Evolutionary conservation across 2,329 filamentous ascomycete species (phyloP).

Genomic region (Colletotrichum godetiae): DNA sequence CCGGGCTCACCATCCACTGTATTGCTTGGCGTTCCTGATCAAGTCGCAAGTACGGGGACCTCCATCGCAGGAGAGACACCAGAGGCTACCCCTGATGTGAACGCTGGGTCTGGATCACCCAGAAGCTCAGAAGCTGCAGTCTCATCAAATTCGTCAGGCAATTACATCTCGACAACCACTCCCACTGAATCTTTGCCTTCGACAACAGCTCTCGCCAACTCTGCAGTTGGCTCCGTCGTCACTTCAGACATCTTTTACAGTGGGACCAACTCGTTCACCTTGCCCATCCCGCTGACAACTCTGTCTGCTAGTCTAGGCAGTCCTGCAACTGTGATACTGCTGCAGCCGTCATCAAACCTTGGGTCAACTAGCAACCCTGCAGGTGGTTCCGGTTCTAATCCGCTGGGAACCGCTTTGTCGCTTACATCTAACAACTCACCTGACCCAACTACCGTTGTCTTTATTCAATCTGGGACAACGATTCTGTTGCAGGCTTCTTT

Average conservation of each 20-base stretch:
- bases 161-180: not conserved
- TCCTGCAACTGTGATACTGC: not conserved
- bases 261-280: not conserved
- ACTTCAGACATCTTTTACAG: constrained; percentile 2
- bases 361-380: not conserved
- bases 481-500: no score
- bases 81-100: not conserved
- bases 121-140: not conserved
- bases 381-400: not conserved
- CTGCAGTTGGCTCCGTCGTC: not conserved
- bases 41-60: no score
- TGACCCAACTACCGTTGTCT: no score
- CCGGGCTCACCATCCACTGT: not conserved
- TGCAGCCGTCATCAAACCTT: not conserved
- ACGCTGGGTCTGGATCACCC: not conserved
- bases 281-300: constrained; percentile 1
- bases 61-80: not conserved
- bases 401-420: not conserved
- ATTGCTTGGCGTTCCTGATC: not conserved
- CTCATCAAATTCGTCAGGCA: not conserved
- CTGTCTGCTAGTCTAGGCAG: constrained; percentile 1
- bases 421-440: no score
- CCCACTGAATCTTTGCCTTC: not conserved
- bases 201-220: not conserved
- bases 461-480: no score